Percentiles rank a stretch among this genome's conserved stretches.
phyloP scores from a whole-genome alignment of 2,329 filamentous ascomycete species.

The Domatiomyces catenatus region DNA sequence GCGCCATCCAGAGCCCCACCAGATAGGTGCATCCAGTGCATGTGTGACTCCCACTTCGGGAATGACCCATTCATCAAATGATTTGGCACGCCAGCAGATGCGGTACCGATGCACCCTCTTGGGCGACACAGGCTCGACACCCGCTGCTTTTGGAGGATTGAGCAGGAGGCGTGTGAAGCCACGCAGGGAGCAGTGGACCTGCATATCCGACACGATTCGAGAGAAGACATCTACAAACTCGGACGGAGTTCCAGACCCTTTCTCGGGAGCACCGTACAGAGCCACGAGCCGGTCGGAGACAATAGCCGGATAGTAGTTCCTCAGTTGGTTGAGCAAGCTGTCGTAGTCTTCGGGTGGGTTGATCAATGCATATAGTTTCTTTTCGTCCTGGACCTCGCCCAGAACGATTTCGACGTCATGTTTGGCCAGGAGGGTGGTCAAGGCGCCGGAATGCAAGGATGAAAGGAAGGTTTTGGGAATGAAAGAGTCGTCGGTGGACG shows the following conservation, averaged over 20 bases:
- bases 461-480: slow-evolving; percentile 26
- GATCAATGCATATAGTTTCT: slow-evolving; percentile 30
- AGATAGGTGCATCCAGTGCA: slow-evolving; percentile 14
- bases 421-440: slow-evolving; percentile 25
- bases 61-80: slow-evolving; percentile 12
- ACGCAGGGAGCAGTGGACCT: slow-evolving; percentile 26
- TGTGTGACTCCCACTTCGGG: slow-evolving; percentile 15
- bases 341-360: slow-evolving; percentile 24
- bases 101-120: slow-evolving; percentile 14
- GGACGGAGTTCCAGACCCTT: slow-evolving; percentile 16
- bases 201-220: slow-evolving; percentile 28
- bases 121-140: slow-evolving; percentile 5
- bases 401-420: slow-evolving; percentile 26
- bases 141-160: slow-evolving; percentile 3
- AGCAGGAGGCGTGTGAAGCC: slow-evolving; percentile 20
- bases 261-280: slow-evolving; percentile 20
- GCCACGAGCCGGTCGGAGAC: slow-evolving; percentile 25
- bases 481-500: slow-evolving; percentile 30
- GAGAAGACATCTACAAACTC: slow-evolving; percentile 26
- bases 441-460: slow-evolving; percentile 24
- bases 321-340: slow-evolving; percentile 25
- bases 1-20: slow-evolving; percentile 16
- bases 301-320: slow-evolving; percentile 30
- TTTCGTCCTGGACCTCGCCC: slow-evolving; percentile 31
- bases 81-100: slow-evolving; percentile 16